Evolutionary conservation across 768 basidiomycete species (phyloP), one percentile per base, ranked within the genome.

Genomic region (Rhizopogon rudus): DNA sequence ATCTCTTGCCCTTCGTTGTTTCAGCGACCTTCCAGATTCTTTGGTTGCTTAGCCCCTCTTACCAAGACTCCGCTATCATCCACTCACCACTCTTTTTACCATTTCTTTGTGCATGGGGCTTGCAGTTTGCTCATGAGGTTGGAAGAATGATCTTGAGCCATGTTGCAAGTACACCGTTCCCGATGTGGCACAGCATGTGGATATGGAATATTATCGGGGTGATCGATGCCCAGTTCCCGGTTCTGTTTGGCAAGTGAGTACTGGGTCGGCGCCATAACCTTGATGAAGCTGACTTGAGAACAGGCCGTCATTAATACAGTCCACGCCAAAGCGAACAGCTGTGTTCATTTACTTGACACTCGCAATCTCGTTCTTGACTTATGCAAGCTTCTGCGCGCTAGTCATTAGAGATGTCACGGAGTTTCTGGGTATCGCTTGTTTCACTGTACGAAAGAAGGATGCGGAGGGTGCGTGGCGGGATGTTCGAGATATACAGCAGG

Each of bases 81-180:
- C 76, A 87, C 61, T 89, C 89, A 1, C 75, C 84, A 1, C 78
- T 86, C 25, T 86, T 98, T 65, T 73, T 98, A 10, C 93, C 94
- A 3, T 97, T 95, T 76, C 71, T 95, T 16, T 87, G 85, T 63
- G 86, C 90, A 17, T 98, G 95, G 94, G 96, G 94, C n/a, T 69
- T 91, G 51, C 88, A 91, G 69, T 91, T 92, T 60, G 87, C 89
- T 29, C 90, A 91, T 60, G 87, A 94, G 67, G 95, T 97, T 39
- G 92, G 93, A 10, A 76, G 87, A 60, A 89, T 98, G 78, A 98
- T 98, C 63, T 74, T 97, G 44, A 91, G 94, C 1, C 97, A 98
- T 69, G 84, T 97, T 29, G 94, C 95, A 51, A 84, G 83, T 59
- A 75, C 80, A 43, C 74, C 82, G 5, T 96, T 98, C 76, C 97